Base-by-base conservation (phyloP, 164 flowering plant genomes). In the grape (Vitis vinifera) region DNA sequence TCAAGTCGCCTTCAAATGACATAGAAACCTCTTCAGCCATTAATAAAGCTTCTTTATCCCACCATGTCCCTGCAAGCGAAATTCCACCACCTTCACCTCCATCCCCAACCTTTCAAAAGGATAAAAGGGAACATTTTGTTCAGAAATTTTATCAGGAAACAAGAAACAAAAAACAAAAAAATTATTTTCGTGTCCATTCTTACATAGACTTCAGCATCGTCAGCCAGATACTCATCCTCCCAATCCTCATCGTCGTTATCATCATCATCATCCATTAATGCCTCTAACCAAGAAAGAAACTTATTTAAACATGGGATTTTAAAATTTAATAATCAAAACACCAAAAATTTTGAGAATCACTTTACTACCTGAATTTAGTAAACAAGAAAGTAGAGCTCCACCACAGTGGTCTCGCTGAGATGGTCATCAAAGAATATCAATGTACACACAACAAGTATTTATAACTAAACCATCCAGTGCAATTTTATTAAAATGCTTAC, bases 71-170 rank as follows among this genome's bases (percentile, higher is more conserved):
- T 53, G 94, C 92, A 67, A 91, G 88, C 58, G 85, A 73, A 29
- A 92, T 82, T 13, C 97, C 97, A 76, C 98, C 97, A 55, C 98
- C 97, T 55, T 77, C 97, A 23, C 76, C 91, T 65, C 98, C 98
- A 89, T 92, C 97, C 37, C 97, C 98, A 55, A 56, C 83, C 98
- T 94, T 73, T 58, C 59, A 11, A 51, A 60, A 57, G 66, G 75
- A 57, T 6, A 63, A 62, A 51, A 8, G 17, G 17, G 53, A 37
- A 37, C 44, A 37, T 37, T 3, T 1, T 37, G 44, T 37, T 37
- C 44, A 37, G 44, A 37, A 37, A 37, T 37, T 37, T 37, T 37
- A 37, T 37, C 4, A n/a, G 60, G 11, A 48, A 51, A 3, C 7
- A 5, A 50, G 1, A 62, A n/a, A 65, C 4, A 13, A 27, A 59